phyloP scores from a whole-genome alignment of 108 stramenopile genomes.

The Nannochloropsis gaditana region DNA sequence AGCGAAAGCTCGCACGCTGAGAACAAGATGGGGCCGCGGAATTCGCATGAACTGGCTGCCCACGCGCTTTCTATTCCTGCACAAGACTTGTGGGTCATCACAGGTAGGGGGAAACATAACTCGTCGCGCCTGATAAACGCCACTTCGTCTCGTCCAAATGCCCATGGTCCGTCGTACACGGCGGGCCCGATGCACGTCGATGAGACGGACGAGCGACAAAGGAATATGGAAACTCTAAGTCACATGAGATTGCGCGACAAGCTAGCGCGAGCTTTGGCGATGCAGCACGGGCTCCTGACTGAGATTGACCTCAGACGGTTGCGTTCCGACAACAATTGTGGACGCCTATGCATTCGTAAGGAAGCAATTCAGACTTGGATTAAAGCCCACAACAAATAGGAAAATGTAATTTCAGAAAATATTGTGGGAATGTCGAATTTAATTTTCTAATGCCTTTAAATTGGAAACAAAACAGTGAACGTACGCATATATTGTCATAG shows the following conservation, averaged over 20 bases:
- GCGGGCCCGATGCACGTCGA: not conserved
- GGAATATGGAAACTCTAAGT: not conserved
- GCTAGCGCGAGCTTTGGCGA: not conserved
- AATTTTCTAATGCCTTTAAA: not conserved
- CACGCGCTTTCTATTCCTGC: not conserved
- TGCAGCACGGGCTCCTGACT: not conserved
- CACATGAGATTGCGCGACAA: not conserved
- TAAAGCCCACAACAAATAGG: not conserved
- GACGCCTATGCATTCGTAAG: conserved; percentile 6
- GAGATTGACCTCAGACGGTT: not conserved
- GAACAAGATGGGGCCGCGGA: not conserved
- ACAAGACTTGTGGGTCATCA: not conserved
- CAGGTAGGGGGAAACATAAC: not conserved
- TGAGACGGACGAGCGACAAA: not conserved
- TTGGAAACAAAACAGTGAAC: not conserved
- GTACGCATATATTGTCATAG: no score
- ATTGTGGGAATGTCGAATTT: not conserved
- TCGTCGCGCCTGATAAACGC: not conserved
- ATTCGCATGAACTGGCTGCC: not conserved
- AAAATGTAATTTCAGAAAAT: not conserved
- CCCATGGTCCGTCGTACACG: not conserved
- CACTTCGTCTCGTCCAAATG: not conserved
- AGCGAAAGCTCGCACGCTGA: not conserved
- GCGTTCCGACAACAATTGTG: not conserved
- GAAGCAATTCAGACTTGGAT: not conserved